Evolutionary conservation across 2,329 filamentous ascomycete species (phyloP).

Genomic region (Colletotrichum sojae): DNA sequence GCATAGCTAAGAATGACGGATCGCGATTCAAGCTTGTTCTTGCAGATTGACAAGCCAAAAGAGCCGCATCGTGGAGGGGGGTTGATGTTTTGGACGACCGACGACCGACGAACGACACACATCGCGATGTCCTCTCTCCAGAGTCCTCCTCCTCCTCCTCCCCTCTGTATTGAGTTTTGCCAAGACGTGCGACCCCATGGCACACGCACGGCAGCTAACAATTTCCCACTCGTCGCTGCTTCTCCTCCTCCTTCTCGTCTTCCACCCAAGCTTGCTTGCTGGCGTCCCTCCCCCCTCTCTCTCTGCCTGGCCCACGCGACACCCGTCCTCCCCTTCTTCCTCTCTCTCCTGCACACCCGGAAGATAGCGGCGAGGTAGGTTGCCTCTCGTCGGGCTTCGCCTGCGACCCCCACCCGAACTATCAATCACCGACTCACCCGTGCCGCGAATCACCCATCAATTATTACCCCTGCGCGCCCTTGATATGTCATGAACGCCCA

Average conservation of each 20-base stretch:
- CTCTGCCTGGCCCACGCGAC: background rate
- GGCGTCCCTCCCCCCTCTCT: background rate
- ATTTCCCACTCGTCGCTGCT: constrained; percentile 27
- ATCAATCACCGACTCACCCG: background rate
- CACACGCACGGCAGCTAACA: constrained; percentile 12
- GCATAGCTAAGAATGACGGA: background rate
- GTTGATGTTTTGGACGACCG: background rate
- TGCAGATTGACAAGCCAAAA: constrained; percentile 6
- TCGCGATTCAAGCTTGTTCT: background rate
- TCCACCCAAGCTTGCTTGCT: background rate
- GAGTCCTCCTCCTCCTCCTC: background rate
- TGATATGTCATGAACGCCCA: constrained; percentile 16
- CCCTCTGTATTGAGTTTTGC: constrained; percentile 16
- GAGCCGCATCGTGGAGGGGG: constrained; percentile 21
- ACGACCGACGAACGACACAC: constrained; percentile 14
- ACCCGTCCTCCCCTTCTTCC: background rate
- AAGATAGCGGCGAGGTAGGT: background rate
- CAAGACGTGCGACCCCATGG: constrained; percentile 16
- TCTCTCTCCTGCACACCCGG: background rate
- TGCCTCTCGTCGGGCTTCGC: background rate
- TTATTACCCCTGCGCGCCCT: background rate
- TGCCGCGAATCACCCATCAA: background rate
- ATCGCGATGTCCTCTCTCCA: background rate
- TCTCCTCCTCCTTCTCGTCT: background rate
- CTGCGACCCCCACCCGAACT: constrained; percentile 10